Evolutionary conservation across 257 asterid genomes (phyloP).

Genomic region (Jacaranda mimosifolia): DNA sequence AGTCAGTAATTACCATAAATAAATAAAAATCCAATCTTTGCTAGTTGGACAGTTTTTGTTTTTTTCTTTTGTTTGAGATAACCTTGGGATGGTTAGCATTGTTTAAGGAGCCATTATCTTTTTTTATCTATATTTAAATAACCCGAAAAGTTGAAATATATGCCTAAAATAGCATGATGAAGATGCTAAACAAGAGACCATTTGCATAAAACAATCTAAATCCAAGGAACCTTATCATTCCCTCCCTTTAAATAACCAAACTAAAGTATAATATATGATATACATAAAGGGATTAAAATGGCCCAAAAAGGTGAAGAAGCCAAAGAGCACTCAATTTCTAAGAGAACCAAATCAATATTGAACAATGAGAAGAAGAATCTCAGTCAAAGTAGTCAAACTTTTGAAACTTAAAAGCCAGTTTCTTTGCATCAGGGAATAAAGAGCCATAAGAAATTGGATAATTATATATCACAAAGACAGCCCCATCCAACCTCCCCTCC

Average conservation of each 20-base stretch:
- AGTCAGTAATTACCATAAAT: not conserved
- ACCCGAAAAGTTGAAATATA: conserved; percentile 35
- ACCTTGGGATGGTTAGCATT: not conserved
- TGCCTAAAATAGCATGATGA: conserved; percentile 43
- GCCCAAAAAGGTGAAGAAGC: conserved; percentile 37
- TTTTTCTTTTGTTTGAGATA: not conserved
- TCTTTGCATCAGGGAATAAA: conserved; percentile 34
- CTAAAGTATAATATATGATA: conserved; percentile 25
- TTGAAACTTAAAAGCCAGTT: conserved; percentile 54
- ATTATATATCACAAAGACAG: not conserved
- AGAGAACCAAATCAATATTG: conserved; percentile 59
- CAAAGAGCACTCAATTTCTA: conserved; percentile 52
- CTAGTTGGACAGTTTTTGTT: not conserved
- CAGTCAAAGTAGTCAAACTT: conserved; percentile 63
- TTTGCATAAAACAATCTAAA: conserved; percentile 38
- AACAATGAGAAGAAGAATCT: conserved; percentile 50
- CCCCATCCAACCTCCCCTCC: too few species aligned
- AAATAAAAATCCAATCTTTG: not conserved
- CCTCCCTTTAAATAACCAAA: conserved; percentile 51
- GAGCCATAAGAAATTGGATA: not conserved
- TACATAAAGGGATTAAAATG: conserved; percentile 20
- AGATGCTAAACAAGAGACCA: conserved; percentile 44
- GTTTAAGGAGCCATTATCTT: conserved; percentile 37
- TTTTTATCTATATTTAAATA: conserved; percentile 38
- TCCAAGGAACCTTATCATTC: conserved; percentile 59